phyloP scores from a whole-genome alignment of 345 rosid species.

The Bruguiera sexangula region DNA sequence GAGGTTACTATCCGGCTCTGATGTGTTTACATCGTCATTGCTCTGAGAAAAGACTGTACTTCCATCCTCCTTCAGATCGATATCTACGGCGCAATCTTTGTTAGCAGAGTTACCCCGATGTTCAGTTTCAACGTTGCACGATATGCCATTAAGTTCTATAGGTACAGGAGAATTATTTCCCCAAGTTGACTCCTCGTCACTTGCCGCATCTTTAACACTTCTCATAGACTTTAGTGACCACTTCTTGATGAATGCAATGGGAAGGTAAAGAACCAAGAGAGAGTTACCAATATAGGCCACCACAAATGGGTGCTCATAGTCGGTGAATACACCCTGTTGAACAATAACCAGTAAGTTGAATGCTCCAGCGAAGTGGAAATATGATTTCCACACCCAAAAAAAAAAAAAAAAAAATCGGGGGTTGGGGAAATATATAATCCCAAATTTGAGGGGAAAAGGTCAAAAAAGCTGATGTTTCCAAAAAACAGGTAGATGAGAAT shows the following conservation, averaged over 20 bases:
- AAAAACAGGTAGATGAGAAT: too few species aligned
- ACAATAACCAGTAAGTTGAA: constrained; percentile 3
- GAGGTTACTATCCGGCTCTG: constrained; percentile 4
- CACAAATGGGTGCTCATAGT: constrained; percentile 41
- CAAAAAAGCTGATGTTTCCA: too few species aligned
- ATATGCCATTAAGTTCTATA: background rate
- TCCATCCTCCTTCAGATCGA: constrained; percentile 13
- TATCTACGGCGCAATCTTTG: constrained; percentile 11
- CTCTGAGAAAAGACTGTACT: constrained; percentile 1
- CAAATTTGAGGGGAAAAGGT: too few species aligned
- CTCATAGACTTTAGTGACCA: constrained; percentile 22
- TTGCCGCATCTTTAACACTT: background rate
- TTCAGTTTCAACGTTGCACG: constrained; percentile 14
- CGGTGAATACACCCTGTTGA: constrained; percentile 31
- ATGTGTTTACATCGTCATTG: background rate
- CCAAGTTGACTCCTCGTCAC: background rate
- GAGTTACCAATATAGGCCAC: constrained; percentile 42
- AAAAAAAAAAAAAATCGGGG: too few species aligned
- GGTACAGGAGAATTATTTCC: background rate
- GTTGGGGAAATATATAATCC: too few species aligned
- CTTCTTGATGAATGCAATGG: constrained; percentile 42
- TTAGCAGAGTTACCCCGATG: background rate
- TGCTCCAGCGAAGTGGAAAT: background rate
- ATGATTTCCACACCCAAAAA: too few species aligned
- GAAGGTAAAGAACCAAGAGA: constrained; percentile 40